A percentile compares a stretch with the other conserved stretches of the same genome.
phyloP scores from a whole-genome alignment of 1,139 yeast genomes.

The Scheffersomyces quercinus region DNA sequence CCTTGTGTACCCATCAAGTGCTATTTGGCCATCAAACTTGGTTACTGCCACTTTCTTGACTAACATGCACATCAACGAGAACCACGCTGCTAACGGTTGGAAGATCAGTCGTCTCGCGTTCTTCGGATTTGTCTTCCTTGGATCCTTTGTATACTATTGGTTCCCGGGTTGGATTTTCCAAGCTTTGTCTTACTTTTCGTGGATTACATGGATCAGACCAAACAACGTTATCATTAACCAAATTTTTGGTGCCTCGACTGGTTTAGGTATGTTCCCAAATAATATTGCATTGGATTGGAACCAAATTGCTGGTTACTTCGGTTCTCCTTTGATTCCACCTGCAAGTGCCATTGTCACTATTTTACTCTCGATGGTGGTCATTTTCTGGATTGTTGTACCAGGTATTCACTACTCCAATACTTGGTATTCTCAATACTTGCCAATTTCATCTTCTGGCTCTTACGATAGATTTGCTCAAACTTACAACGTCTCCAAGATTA shows the following conservation, averaged over 20 bases:
- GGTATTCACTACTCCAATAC: constrained; percentile 43
- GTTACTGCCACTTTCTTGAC: constrained; percentile 51
- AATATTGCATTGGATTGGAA: constrained; percentile 43
- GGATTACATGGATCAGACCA: constrained; percentile 34
- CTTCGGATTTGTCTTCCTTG: constrained; percentile 28
- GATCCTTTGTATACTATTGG: constrained; percentile 40
- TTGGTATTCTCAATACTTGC: constrained; percentile 47
- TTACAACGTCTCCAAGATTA: constrained; percentile 43
- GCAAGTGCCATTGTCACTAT: constrained; percentile 56
- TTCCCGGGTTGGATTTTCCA: constrained; percentile 40
- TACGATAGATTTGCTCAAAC: constrained; percentile 36
- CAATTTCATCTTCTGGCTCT: constrained; percentile 42
- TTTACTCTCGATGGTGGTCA: constrained; percentile 27
- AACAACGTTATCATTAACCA: constrained; percentile 55
- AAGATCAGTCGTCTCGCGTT: constrained; percentile 37
- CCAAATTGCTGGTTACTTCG: constrained; percentile 54
- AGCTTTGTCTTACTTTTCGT: constrained; percentile 23
- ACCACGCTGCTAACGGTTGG: constrained; percentile 52
- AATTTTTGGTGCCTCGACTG: constrained; percentile 59
- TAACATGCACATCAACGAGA: constrained; percentile 60
- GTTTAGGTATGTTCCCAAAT: constrained; percentile 64
- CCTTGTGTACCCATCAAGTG: constrained; percentile 60
- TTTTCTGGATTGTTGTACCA: constrained; percentile 45
- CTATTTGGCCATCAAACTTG: constrained; percentile 68
- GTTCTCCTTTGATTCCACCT: constrained; percentile 71